These are phyloP conservation scores for Epichloe brachyelytri DNA, from an alignment of 2,329 filamentous ascomycete species.

Conservation along the genomic window DNA sequence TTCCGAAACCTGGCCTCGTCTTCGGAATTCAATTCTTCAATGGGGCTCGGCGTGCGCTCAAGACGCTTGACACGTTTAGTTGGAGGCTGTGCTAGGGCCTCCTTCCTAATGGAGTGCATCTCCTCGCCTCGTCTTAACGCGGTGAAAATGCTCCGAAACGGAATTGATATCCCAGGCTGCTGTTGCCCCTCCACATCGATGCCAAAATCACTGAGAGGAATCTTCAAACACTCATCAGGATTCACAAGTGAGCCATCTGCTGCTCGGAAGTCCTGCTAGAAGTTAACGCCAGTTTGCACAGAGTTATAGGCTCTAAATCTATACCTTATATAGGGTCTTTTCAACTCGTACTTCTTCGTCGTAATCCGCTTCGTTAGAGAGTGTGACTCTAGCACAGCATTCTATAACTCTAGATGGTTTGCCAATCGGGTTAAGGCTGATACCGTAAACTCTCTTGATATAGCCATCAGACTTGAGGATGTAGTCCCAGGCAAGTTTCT, in stretches of 20 bases:
- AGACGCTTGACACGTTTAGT: background rate
- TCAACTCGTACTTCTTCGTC: slow-evolving; percentile 3
- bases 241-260: slow-evolving; percentile 1
- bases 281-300: background rate
- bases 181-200: background rate
- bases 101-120: background rate
- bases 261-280: background rate
- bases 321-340: background rate
- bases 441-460: slow-evolving; percentile 1
- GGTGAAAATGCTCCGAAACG: background rate
- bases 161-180: background rate
- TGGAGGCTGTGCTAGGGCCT: background rate
- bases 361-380: background rate
- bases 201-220: background rate
- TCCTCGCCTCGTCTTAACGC: background rate
- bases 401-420: slow-evolving; percentile 1
- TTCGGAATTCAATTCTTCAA: background rate
- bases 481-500: slow-evolving; percentile 1
- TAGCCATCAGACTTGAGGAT: slow-evolving; percentile 1
- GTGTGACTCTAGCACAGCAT: background rate
- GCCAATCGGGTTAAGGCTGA: background rate
- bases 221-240: background rate
- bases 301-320: background rate
- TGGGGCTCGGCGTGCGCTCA: background rate
- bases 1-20: background rate